Evolutionary conservation across 306 rosid species (phyloP), one percentile per base, ranked within the genome.

Genomic region (Prunus campanulata): DNA sequence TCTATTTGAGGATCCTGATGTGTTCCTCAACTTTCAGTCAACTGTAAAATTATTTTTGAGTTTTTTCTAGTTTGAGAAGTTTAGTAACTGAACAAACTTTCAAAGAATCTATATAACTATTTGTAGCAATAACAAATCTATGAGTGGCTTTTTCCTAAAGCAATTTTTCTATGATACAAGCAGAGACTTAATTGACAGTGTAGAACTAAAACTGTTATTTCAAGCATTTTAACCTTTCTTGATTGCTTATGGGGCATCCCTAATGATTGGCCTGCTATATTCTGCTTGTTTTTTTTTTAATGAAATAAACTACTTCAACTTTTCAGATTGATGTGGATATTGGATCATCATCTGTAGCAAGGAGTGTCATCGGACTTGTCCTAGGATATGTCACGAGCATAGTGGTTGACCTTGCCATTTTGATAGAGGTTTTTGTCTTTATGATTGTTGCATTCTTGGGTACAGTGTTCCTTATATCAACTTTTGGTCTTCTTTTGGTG

Each of bases 311-410:
- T 20, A 86, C 59, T 16, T 47, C 22, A 66, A 24, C 68, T 70
- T 27, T 86, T 87, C 97, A 94, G 98, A 91, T 91, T 70, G 97
- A 94, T 88, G 96, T 90, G 77, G 98, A 92, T 79, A 91, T 94
- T 81, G 98, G 98, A 81, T 94, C 98, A 73, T 94, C 98, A 14
- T 89, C 98, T 0, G 98, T 91, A 49, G 98, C 98, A 50, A 90
- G 92, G 81, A 78, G 98, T 83, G 96, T 94, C 44, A 80, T 94
- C 66, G 92, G 97, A 83, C 93, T 94, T 85, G 98, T 94, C 80
- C 70, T 94, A 44, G 98, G 98, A 82, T 92, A 94, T 63, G 95
- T 94, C 84, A 94, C 98, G 66, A 90, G 96, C 88, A 74, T 94
- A 64, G 96, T 94, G 4, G 97, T 92, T 57, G 98, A 94, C 89